Base-by-base conservation (phyloP, 352 stramenopile species). In the Phytophthora megakarya region DNA sequence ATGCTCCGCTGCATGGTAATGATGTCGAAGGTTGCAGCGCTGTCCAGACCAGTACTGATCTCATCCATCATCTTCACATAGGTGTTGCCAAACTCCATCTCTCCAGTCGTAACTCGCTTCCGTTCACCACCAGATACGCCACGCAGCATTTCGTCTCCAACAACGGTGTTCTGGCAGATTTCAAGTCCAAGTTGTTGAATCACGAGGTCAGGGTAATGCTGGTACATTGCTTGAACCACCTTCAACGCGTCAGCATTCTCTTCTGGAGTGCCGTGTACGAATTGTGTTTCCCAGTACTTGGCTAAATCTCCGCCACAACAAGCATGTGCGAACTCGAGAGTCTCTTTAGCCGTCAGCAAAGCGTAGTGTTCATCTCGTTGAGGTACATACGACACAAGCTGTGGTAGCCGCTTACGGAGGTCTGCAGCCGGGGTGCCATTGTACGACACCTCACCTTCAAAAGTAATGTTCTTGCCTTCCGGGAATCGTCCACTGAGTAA, bases 61-160 rank as follows among this genome's bases (percentile, higher is more conserved):
- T 69, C 52, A 30, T 69, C 61, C 61, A 69, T 64, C 45, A 69
- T 48, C 23, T 64, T 64, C 26, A 69, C 61, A 22, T 56, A 48
- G 30, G 50, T 43, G 23, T 64, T 70, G 23, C 76, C 73, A 46
- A 93, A 83, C 30, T 92, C 70, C 78, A 98, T 98, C 73, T 91
- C 80, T 13, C 81, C 83, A 0, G 72, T 80, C 16, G 80, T 92
- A 30, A 92, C 80, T 19, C 84, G 80, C 68, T 89, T 87, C 11
- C 77, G 70, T 43, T 93, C 78, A 8, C 84, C 83, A 11, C 84
- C 83, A 0, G 78, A 91, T 11, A 93, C 68, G 21, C 84, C 84
- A 39, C 81, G 75, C 2, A 76, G 44, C 52, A 89, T 76, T 16
- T 25, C 42, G 35, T 69, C 61, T 7, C 61, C 52, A 16, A 67